A percentile compares a stretch with the other conserved stretches of the same genome.
Conservation (phyloP, 345 rosid species). For the Gynandropsis gynandra region DNA sequence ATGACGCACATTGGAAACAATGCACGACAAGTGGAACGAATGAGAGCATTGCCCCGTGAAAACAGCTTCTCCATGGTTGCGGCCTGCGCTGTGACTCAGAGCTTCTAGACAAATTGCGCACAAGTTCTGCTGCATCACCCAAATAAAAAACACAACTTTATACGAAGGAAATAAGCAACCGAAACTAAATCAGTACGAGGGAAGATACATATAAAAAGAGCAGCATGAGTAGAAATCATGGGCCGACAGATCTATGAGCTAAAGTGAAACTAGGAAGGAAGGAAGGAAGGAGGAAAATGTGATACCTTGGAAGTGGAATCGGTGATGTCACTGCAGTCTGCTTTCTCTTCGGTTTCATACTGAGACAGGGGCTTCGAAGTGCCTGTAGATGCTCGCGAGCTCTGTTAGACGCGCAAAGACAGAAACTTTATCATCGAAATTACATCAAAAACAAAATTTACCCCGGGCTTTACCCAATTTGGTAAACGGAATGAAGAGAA, state of each 20-base stretch:
- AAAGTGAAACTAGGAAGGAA: background rate
- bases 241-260: background rate
- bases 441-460: background rate
- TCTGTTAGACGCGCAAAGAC: slow-evolving; percentile 10
- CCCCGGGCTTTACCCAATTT: background rate
- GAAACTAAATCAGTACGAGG: no score
- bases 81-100: slow-evolving; percentile 53
- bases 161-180: background rate
- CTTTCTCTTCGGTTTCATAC: slow-evolving; percentile 24
- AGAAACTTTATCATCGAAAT: background rate
- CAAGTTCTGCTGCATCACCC: slow-evolving; percentile 37
- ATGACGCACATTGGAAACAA: slow-evolving; percentile 80
- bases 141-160: background rate
- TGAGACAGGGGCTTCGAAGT: slow-evolving; percentile 24
- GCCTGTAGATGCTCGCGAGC: background rate
- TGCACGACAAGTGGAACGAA: slow-evolving; percentile 72
- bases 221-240: background rate
- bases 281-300: background rate
- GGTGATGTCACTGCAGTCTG: slow-evolving; percentile 30
- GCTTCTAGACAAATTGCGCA: slow-evolving; percentile 82
- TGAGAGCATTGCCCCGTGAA: slow-evolving; percentile 92
- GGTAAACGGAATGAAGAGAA: background rate
- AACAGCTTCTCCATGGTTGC: slow-evolving; percentile 62
- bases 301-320: slow-evolving; percentile 40
- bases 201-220: slow-evolving; percentile 9